phyloP scores from a whole-genome alignment of 345 rosid genomes.

The Gynandropsis gynandra region DNA sequence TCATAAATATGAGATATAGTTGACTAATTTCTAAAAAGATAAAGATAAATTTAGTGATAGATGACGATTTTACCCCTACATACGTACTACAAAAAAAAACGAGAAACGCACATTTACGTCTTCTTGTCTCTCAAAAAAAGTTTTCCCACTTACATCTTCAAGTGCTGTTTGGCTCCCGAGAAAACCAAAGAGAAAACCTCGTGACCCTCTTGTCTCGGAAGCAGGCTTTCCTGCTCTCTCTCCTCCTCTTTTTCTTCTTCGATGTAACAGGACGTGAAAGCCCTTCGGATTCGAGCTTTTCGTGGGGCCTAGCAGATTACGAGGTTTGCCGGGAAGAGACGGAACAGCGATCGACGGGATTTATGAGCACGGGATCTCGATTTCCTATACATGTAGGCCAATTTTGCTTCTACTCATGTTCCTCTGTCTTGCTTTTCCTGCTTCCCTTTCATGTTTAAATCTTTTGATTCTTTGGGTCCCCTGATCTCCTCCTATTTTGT shows the following conservation, averaged over 20 bases:
- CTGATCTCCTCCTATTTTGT: constrained; percentile 8
- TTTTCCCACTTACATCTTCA: too few relatives aligned
- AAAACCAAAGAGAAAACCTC: constrained; percentile 27
- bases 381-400: constrained; percentile 41
- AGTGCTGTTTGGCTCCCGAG: constrained; percentile 16
- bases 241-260: constrained; percentile 11
- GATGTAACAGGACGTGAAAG: constrained; percentile 4
- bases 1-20: too few relatives aligned
- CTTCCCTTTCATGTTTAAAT: constrained; percentile 16
- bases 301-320: constrained; percentile 31
- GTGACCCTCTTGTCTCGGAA: constrained; percentile 24
- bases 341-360: constrained; percentile 33
- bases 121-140: too few relatives aligned
- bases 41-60: too few relatives aligned
- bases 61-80: too few relatives aligned
- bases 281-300: constrained; percentile 4
- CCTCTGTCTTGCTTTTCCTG: constrained; percentile 24
- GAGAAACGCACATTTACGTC: too few relatives aligned
- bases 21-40: too few relatives aligned
- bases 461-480: constrained; percentile 21
- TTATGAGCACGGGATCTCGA: constrained; percentile 84
- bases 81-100: too few relatives aligned
- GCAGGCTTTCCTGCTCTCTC: constrained; percentile 1
- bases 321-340: constrained; percentile 21
- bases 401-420: constrained; percentile 1